A percentile compares a stretch with the other conserved stretches of the same genome.
These are phyloP conservation scores for Chaetomiaceae sp. DNA, from an alignment of 2,329 filamentous ascomycete genomes.

Conservation along the genomic window DNA sequence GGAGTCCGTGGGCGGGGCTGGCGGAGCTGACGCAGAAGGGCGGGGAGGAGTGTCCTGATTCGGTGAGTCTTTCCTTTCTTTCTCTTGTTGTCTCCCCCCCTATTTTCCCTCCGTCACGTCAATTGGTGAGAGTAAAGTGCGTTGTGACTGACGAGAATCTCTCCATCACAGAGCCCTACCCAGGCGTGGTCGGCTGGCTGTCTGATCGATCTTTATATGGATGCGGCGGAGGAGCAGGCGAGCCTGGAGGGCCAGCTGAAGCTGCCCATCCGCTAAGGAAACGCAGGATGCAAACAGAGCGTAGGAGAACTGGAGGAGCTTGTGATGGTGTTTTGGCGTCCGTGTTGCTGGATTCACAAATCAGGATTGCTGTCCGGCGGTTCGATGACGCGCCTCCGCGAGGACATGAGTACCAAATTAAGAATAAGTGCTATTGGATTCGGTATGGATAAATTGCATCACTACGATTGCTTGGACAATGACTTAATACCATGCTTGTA, in stretches of 20 bases:
- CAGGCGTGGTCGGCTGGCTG: slow-evolving; percentile 96
- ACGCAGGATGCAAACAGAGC: not conserved
- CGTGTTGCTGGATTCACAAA: not conserved
- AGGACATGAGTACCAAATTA: too few species aligned
- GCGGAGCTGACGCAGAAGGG: slow-evolving; percentile 90
- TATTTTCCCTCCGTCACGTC: not conserved
- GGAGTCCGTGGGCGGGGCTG: slow-evolving; percentile 81
- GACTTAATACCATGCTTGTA: too few species aligned
- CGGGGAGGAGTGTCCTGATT: slow-evolving; percentile 78
- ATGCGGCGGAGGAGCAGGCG: slow-evolving; percentile 58
- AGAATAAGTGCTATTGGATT: not conserved
- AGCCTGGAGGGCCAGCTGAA: slow-evolving; percentile 19
- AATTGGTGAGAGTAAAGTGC: too few species aligned
- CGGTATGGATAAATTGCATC: not conserved
- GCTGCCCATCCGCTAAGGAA: slow-evolving; percentile 23
- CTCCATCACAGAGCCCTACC: slow-evolving; percentile 64
- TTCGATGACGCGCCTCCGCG: too few species aligned
- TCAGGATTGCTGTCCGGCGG: too few species aligned
- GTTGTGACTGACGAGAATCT: slow-evolving; percentile 11
- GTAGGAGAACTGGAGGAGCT: not conserved
- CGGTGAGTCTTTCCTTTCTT: slow-evolving; percentile 52
- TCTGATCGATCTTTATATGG: slow-evolving; percentile 92
- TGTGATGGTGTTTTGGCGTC: not conserved
- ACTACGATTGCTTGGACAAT: too few species aligned
- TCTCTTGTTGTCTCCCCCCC: not conserved